A percentile compares a stretch with the other conserved stretches of the same genome.
Evolutionary conservation across 306 rosid genomes (phyloP).

Genomic region (Quercus ilex): DNA sequence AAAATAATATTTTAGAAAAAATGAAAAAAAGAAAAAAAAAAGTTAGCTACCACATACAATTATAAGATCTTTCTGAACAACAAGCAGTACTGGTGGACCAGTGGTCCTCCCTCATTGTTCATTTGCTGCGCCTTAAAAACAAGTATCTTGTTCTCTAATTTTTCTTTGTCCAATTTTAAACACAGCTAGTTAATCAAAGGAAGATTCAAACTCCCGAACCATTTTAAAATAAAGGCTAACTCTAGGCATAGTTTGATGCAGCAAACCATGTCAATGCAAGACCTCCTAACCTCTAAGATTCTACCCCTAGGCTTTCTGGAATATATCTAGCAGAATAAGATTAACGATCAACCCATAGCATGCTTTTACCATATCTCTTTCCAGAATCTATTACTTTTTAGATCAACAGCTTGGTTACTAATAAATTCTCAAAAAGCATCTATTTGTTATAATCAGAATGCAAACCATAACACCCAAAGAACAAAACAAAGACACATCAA

Average conservation of each 20-base stretch:
- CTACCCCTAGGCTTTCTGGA: background rate
- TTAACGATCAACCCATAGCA: background rate
- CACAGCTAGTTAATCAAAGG: too few relatives aligned
- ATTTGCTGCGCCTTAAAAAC: too few relatives aligned
- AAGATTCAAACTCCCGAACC: conserved; percentile 2
- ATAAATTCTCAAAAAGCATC: background rate
- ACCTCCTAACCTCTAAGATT: background rate
- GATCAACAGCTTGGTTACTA: background rate
- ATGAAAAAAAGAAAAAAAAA: too few relatives aligned
- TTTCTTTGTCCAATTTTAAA: too few relatives aligned
- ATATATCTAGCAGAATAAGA: background rate
- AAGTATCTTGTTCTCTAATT: too few relatives aligned
- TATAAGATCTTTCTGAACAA: too few relatives aligned
- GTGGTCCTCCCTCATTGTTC: too few relatives aligned
- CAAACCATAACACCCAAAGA: background rate
- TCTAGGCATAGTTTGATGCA: background rate
- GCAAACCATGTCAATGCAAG: conserved; percentile 1
- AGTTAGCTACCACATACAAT: too few relatives aligned
- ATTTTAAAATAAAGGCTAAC: background rate
- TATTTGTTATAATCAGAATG: background rate
- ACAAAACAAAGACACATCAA: background rate
- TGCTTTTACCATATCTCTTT: background rate
- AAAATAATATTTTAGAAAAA: too few relatives aligned
- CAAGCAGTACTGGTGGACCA: too few relatives aligned
- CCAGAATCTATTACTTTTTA: background rate